A percentile compares a stretch with the other conserved stretches of the same genome.
Evolutionary conservation across 2,329 filamentous ascomycete species (phyloP).

Genomic region (Fusarium sp.): DNA sequence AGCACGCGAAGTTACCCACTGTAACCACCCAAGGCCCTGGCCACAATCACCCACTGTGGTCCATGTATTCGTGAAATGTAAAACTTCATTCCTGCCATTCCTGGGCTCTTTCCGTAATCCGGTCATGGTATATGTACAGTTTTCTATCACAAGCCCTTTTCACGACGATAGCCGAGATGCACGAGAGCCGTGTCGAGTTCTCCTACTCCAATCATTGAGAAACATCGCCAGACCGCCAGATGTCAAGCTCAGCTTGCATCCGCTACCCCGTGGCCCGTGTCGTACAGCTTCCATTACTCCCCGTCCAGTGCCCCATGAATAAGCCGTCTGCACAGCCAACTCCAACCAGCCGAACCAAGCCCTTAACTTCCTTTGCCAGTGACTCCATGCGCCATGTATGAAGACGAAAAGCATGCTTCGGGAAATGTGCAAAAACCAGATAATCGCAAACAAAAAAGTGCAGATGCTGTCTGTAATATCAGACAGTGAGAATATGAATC

Average conservation of each 20-base stretch:
- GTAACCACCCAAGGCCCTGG: not conserved
- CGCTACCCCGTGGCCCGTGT: slow-evolving; percentile 19
- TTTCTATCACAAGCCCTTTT: slow-evolving; percentile 46
- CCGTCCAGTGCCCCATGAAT: slow-evolving; percentile 34
- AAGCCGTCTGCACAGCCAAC: slow-evolving; percentile 46
- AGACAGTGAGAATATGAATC: slow-evolving; percentile 45
- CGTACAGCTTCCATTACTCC: slow-evolving; percentile 41
- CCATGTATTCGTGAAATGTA: slow-evolving; percentile 23
- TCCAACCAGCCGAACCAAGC: slow-evolving; percentile 50
- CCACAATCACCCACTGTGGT: slow-evolving; percentile 1
- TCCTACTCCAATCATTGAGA: slow-evolving; percentile 32
- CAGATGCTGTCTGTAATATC: slow-evolving; percentile 37
- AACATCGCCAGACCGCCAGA: slow-evolving; percentile 23
- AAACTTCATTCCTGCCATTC: slow-evolving; percentile 44
- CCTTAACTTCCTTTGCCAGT: slow-evolving; percentile 48
- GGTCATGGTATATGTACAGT: slow-evolving; percentile 55
- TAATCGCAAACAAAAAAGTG: slow-evolving; percentile 40
- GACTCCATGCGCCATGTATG: slow-evolving; percentile 55
- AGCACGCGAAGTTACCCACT: not conserved
- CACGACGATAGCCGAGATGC: slow-evolving; percentile 38
- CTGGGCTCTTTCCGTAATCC: slow-evolving; percentile 46
- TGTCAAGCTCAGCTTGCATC: slow-evolving; percentile 42
- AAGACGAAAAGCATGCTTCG: slow-evolving; percentile 50
- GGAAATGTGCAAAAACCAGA: slow-evolving; percentile 49
- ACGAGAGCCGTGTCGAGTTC: slow-evolving; percentile 22